These are phyloP conservation scores for Lasiosphaeria miniovina DNA, from an alignment of 495 filamentous ascomycete species.

Conservation along the genomic window DNA sequence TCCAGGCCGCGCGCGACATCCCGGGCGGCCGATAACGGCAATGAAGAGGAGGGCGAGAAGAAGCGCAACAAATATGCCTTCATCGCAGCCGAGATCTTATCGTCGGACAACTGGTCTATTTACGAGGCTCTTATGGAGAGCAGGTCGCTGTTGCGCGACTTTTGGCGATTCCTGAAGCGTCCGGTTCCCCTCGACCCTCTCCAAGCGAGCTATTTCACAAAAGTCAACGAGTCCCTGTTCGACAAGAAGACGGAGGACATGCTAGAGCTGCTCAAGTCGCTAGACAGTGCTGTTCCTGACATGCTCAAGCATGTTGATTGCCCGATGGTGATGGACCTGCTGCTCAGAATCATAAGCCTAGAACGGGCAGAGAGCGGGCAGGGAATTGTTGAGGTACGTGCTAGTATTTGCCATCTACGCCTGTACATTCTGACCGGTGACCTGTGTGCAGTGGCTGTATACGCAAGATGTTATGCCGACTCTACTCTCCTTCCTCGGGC, in stretches of 20 bases:
- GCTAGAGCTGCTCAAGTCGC: constrained; percentile 78
- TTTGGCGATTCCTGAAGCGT: constrained; percentile 86
- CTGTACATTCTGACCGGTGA: constrained; percentile 1
- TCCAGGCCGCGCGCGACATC: constrained; percentile 41
- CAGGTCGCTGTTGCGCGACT: constrained; percentile 67
- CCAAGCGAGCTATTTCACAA: constrained; percentile 97
- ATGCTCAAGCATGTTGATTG: constrained; percentile 95
- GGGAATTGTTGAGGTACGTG: constrained; percentile 87
- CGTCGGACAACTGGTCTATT: constrained; percentile 95
- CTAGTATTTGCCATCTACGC: not conserved
- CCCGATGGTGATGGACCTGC: constrained; percentile 96
- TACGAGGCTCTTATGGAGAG: constrained; percentile 88
- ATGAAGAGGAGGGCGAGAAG: constrained; percentile 76
- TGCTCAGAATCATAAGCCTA: constrained; percentile 95
- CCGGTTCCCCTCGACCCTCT: constrained; percentile 80
- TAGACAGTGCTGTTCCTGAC: constrained; percentile 75
- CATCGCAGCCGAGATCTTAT: constrained; percentile 86
- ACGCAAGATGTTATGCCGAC: constrained; percentile 84
- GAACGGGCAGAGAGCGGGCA: constrained; percentile 89
- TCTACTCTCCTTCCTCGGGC: constrained; percentile 80
- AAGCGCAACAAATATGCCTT: constrained; percentile 87
- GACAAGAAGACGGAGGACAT: constrained; percentile 98
- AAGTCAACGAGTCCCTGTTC: constrained; percentile 92
- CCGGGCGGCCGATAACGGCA: constrained; percentile 34
- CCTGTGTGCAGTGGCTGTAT: constrained; percentile 75